phyloP scores from a whole-genome alignment of 495 filamentous ascomycete species.

The Penicillium paxilli region DNA sequence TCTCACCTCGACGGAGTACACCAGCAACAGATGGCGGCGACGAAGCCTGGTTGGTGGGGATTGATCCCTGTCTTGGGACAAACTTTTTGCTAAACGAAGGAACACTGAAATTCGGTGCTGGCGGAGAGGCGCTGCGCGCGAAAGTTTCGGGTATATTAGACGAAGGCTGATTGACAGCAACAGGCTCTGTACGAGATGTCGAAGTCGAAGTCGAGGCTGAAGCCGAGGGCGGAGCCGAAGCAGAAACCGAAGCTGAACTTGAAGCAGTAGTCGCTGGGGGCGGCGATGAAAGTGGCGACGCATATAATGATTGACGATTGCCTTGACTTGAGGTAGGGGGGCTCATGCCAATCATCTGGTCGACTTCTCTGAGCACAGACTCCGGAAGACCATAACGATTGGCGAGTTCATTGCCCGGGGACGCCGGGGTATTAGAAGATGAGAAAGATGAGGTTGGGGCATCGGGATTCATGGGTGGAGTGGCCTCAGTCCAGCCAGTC shows the following conservation, averaged over 20 bases:
- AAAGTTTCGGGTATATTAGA: slow-evolving; percentile 28
- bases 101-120: slow-evolving; percentile 53
- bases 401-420: background rate
- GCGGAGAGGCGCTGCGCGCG: slow-evolving; percentile 37
- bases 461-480: slow-evolving; percentile 15
- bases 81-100: slow-evolving; percentile 51
- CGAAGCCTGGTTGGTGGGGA: slow-evolving; percentile 14
- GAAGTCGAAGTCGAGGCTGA: background rate
- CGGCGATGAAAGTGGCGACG: slow-evolving; percentile 6
- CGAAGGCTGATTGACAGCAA: background rate
- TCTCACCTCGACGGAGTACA: slow-evolving; percentile 18
- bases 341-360: slow-evolving; percentile 17
- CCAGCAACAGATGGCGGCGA: slow-evolving; percentile 16
- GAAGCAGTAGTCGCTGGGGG: slow-evolving; percentile 5
- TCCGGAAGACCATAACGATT: background rate
- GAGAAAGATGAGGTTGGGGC: slow-evolving; percentile 16
- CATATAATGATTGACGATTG: slow-evolving; percentile 29
- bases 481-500: slow-evolving; percentile 30
- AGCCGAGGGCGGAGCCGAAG: background rate
- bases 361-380: slow-evolving; percentile 9
- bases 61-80: slow-evolving; percentile 20
- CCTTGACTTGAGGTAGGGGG: slow-evolving; percentile 25
- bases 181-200: background rate
- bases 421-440: slow-evolving; percentile 15
- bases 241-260: background rate